These are phyloP conservation scores for Linum tenue DNA, from an alignment of 345 rosid genomes.

Conservation along the genomic window DNA sequence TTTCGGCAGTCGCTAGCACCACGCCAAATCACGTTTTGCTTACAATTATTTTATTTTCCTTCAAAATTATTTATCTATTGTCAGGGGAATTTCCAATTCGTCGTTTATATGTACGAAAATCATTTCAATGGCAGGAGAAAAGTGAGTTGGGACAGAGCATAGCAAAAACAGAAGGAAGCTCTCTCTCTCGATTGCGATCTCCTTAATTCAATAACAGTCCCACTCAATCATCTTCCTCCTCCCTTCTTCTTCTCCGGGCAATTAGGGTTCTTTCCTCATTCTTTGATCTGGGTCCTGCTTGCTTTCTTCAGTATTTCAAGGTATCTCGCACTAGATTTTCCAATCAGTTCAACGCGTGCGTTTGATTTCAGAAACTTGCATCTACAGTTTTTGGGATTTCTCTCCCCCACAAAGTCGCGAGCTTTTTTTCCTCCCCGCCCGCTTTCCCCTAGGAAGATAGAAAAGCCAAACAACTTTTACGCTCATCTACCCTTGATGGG, in stretches of 20 bases:
- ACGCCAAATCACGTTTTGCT: too few relatives aligned
- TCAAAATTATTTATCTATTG: too few relatives aligned
- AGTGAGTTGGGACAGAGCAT: too few relatives aligned
- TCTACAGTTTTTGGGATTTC: not conserved
- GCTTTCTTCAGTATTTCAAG: slow-evolving; percentile 2
- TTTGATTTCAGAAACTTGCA: not conserved
- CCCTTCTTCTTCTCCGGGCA: not conserved
- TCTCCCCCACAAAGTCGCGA: not conserved
- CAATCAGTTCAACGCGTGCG: not conserved
- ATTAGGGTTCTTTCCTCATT: not conserved
- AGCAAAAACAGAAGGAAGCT: too few relatives aligned
- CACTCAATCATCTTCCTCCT: not conserved
- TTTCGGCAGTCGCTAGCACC: too few relatives aligned
- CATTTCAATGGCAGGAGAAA: too few relatives aligned
- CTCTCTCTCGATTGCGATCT: too few relatives aligned
- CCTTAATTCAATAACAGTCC: accelerated
- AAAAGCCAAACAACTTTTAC: too few relatives aligned
- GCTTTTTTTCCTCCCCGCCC: not conserved
- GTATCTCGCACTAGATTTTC: slow-evolving; percentile 11
- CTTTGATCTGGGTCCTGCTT: not conserved
- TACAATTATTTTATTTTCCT: too few relatives aligned
- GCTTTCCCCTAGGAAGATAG: not conserved
- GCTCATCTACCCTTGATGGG: too few relatives aligned
- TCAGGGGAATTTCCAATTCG: too few relatives aligned
- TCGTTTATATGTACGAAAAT: too few relatives aligned